Base-by-base conservation (phyloP, 2,329 filamentous ascomycete genomes). In the Aspergillus intermedius region DNA sequence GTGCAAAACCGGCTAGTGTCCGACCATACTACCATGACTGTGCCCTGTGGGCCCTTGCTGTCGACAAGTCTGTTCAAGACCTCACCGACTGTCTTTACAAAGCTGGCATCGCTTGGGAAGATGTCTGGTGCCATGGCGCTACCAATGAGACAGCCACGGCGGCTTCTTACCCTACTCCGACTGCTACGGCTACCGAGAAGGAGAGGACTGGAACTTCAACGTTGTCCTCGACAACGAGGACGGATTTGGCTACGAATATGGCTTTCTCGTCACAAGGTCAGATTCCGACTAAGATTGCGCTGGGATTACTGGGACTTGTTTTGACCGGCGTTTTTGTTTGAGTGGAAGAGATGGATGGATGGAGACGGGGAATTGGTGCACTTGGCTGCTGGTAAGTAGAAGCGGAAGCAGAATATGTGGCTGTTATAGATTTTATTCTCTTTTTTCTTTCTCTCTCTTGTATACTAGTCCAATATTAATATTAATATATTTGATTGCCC, bases 61-160 rank as follows among this genome's bases (percentile, higher is more conserved):
- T 53, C 4, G 54, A 52, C 25, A 60, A 63, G 35, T 58, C 53
- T 10, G 53, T 60, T 17, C 48, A 61, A n/a, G 49, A 57, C 3
- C 54, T 63, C 12, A 63, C 52, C 2, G 44, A 56, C 7, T 63
- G 61, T 39, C 51, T 63, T 4, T 63, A 59, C 30, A 46, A 58
- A 3, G 53, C 52, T 1, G 55, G 54, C 1, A 53, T 63, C 2
- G 44, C 46, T 1, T 62, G 56, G 53, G 47, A 55, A 12, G 56
- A 62, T 47, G 60, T 61, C 3, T 63, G 59, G 56, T 63, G 59
- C 19, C 42, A 48, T 22, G 55, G 57, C 1, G 21, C 40, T n/a
- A 52, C 46, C 12, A 60, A 57, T 49, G 54, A 48, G 3, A 60
- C 55, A 4, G 58, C 58, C 19, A 60, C 56, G 4, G 51, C 49